Percentiles rank a stretch among this genome's conserved stretches.
These are phyloP conservation scores for Luvunga scandens DNA, from an alignment of 345 rosid species.

Conservation along the genomic window DNA sequence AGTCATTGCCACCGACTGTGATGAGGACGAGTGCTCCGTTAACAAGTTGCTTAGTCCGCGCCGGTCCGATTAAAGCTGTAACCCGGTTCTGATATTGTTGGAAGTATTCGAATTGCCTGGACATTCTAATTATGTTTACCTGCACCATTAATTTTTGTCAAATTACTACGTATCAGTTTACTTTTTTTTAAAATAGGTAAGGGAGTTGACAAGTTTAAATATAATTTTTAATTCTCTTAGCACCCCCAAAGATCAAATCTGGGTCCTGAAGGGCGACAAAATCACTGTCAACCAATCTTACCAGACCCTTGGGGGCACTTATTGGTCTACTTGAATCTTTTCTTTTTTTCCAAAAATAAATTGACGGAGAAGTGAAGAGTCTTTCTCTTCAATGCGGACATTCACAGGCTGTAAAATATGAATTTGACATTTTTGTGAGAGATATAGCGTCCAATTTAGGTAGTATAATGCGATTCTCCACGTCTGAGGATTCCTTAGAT, in stretches of 20 bases:
- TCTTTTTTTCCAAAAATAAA: not conserved
- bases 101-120: constrained; percentile 57
- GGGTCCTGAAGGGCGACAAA: too few relatives aligned
- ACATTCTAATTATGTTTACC: constrained; percentile 73
- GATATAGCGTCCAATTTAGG: too few relatives aligned
- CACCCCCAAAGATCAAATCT: too few relatives aligned
- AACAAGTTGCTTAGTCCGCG: constrained; percentile 44
- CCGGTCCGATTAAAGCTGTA: constrained; percentile 49
- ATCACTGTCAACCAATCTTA: too few relatives aligned
- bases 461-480: too few relatives aligned
- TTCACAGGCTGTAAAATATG: too few relatives aligned
- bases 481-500: not conserved
- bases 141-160: constrained; percentile 18
- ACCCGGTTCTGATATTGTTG: constrained; percentile 63
- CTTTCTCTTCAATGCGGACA: too few relatives aligned
- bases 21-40: constrained; percentile 60
- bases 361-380: not conserved
- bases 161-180: not conserved
- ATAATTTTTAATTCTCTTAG: too few relatives aligned
- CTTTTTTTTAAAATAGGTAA: too few relatives aligned
- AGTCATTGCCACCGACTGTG: constrained; percentile 85
- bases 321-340: not conserved
- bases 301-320: too few relatives aligned
- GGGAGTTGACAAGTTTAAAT: too few relatives aligned
- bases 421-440: too few relatives aligned